Evolutionary conservation across 2,329 filamentous ascomycete genomes (phyloP), one percentile per base, ranked within the genome.

Genomic region (Exophiala sp.): DNA sequence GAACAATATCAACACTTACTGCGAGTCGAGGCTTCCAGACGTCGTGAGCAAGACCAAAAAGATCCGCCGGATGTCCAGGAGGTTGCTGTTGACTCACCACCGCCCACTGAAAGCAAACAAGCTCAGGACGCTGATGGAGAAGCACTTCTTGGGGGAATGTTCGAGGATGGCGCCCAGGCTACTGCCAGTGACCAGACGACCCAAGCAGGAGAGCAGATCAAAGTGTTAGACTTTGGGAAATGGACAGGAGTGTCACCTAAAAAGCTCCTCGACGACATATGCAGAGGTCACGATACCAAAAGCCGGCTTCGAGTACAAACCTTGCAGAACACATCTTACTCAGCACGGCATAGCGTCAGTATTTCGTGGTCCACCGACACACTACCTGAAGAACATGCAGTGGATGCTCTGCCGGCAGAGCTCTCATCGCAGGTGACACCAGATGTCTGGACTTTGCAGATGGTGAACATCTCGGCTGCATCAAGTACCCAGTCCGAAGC

Each of bases 191-290:
- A 44, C 10, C 32, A 55, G 33, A 38, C 39, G 6, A 14, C 36
- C 10, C 29, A 43, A 24, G 35, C 21, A 59, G 79, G 82, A 1
- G 67, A 74, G 5, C 83, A 79, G 52, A 71, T 90, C 3, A 79
- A 75, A 1, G 79, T 95, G 45, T 79, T 88, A 40, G 87, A 96
- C 64, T 96, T 97, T 76, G 91, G 89, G 1, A 90, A 89, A 68
- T 85, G 84, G 76, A 81, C 82, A 11, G 91, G 92, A 6, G 72
- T 95, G 29, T 88, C 76, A 62, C 91, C 92, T 12, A 82, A 84
- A 58, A 81, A 87, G 60, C 79, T 89, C 24, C 73, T 97, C 10
- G 91, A 96, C 68, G 91, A 96, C 69, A 83, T 89, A n/a, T 95
- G 91, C 68, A 86, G 87, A 63, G 83, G 38, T 59, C 88, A 89